A percentile compares a stretch with the other conserved stretches of the same genome.
Evolutionary conservation across 2,329 filamentous ascomycete genomes (phyloP).

Genomic region (Podosphaera aphanis): DNA sequence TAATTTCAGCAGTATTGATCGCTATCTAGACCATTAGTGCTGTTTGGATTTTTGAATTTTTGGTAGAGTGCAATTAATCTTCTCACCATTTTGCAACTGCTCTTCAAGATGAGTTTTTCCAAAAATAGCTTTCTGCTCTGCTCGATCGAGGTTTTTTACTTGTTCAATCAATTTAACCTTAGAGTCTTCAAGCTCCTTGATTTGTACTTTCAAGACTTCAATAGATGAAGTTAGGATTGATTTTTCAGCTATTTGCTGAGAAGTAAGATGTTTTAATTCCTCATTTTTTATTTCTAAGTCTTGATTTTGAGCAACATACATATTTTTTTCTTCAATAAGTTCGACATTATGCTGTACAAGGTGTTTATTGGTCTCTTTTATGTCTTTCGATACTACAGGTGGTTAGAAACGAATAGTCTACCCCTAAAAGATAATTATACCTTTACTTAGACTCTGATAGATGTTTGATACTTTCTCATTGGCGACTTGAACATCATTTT

Average conservation of each 20-base stretch:
- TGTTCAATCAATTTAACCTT: background rate
- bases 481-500: constrained; percentile 1
- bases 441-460: background rate
- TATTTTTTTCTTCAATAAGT: constrained; percentile 1
- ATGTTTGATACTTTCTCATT: constrained; percentile 2
- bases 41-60: background rate
- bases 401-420: background rate
- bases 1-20: background rate
- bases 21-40: background rate
- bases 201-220: background rate
- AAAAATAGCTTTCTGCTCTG: background rate
- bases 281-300: background rate
- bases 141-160: background rate
- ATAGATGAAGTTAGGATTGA: background rate
- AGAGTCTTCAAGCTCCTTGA: background rate
- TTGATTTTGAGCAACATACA: background rate
- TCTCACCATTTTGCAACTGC: background rate
- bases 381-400: constrained; percentile 1
- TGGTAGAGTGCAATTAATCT: background rate
- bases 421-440: background rate
- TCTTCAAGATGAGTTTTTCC: background rate
- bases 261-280: background rate
- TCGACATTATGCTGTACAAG: constrained; percentile 2
- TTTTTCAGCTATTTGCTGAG: background rate
- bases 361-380: background rate